Conservation (phyloP, 306 rosid species). For the Urtica urens region DNA sequence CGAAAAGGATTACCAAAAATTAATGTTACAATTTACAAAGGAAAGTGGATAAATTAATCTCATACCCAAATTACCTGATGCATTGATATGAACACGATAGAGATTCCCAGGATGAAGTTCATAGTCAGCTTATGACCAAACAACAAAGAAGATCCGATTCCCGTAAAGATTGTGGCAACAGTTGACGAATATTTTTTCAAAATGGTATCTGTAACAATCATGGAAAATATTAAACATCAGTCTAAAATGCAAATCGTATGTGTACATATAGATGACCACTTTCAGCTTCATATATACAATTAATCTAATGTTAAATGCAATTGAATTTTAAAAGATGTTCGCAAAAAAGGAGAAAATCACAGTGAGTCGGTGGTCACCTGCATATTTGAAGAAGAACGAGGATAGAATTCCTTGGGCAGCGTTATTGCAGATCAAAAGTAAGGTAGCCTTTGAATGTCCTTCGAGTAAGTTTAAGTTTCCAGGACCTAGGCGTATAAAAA, state of each 20-base stretch:
- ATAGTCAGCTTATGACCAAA: constrained; percentile 90
- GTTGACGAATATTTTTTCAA: constrained; percentile 97
- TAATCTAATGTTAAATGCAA: background rate
- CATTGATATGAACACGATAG: constrained; percentile 97
- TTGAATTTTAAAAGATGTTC: background rate
- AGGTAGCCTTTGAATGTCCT: constrained; percentile 95
- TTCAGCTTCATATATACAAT: background rate
- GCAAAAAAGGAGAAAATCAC: background rate
- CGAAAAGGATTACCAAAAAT: constrained; percentile 4
- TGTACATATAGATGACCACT: no score
- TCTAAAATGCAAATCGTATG: background rate
- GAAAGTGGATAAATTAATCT: background rate
- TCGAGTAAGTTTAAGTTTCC: constrained; percentile 78
- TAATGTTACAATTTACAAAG: background rate
- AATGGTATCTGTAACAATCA: constrained; percentile 64
- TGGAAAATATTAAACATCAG: background rate
- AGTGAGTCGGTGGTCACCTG: constrained; percentile 32
- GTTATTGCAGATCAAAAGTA: constrained; percentile 83
- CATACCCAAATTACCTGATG: constrained; percentile 58
- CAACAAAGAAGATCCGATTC: constrained; percentile 84
- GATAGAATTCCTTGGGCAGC: constrained; percentile 98
- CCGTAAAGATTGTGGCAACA: constrained; percentile 95
- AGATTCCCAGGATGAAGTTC: constrained; percentile 88
- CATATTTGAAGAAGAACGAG: constrained; percentile 97
- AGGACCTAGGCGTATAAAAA: constrained; percentile 56